phyloP scores from a whole-genome alignment of 768 basidiomycete species.

The Suillus clintonianus region DNA sequence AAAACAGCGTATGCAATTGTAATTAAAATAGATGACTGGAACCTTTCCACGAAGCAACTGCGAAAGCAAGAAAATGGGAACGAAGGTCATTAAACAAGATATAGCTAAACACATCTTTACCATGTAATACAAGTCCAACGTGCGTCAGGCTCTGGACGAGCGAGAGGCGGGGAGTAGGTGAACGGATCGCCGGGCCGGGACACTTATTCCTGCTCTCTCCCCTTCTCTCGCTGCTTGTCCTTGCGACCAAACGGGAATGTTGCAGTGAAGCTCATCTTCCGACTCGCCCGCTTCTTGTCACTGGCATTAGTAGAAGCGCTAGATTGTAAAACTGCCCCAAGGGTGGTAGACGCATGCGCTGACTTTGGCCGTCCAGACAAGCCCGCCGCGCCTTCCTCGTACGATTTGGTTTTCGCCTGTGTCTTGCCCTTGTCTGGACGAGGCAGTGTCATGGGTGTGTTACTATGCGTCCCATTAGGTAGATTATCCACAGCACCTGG shows the following conservation, averaged over 20 bases:
- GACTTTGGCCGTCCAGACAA: conserved; percentile 24
- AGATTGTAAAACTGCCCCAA: conserved; percentile 15
- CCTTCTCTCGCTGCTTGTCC: conserved; percentile 50
- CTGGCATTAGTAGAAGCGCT: conserved; percentile 33
- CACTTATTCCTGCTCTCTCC: conserved; percentile 32
- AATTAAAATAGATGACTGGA: conserved; percentile 8
- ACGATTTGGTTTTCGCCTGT: conserved; percentile 8
- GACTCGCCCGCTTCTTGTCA: conserved; percentile 34
- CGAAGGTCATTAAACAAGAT: conserved; percentile 27
- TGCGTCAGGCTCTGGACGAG: neutral
- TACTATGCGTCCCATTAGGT: neutral
- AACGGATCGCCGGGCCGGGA: neutral
- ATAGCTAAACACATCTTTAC: conserved; percentile 9
- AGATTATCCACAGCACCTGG: neutral
- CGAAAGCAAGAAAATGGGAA: conserved; percentile 21
- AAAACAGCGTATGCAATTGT: neutral
- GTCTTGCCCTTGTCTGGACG: neutral
- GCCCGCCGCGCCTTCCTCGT: neutral
- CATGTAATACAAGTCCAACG: neutral
- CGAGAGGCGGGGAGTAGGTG: neutral
- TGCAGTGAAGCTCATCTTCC: conserved; percentile 70
- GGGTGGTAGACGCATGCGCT: conserved; percentile 23
- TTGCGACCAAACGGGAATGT: conserved; percentile 59
- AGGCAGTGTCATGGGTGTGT: conserved; percentile 4
- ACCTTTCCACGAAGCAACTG: neutral